Conservation (phyloP, 139 green algal genomes). For the Chlorella ohadii region DNA sequence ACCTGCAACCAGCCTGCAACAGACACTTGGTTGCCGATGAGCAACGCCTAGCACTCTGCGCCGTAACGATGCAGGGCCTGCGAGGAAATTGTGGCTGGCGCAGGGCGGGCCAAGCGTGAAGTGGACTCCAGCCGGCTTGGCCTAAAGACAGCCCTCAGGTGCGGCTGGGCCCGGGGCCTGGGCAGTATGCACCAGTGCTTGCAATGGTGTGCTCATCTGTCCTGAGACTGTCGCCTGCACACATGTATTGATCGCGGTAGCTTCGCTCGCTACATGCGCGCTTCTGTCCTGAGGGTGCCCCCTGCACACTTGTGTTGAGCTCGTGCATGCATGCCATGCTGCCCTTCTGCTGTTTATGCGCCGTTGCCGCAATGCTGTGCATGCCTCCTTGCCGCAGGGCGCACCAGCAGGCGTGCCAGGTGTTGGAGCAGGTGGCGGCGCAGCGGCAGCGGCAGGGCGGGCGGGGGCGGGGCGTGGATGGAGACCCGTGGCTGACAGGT, state of each 20-base stretch:
- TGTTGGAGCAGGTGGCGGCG: constrained; percentile 29
- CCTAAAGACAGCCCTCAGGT: constrained; percentile 43
- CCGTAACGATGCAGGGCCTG: background rate
- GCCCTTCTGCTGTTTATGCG: background rate
- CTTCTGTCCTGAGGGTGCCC: too few relatives aligned
- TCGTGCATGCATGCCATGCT: too few relatives aligned
- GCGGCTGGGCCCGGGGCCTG: background rate
- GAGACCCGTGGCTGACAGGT: constrained; percentile 70
- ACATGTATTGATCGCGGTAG: too few relatives aligned
- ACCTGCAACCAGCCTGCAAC: too few relatives aligned
- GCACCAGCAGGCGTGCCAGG: constrained; percentile 29
- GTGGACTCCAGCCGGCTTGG: constrained; percentile 44
- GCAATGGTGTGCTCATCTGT: too few relatives aligned
- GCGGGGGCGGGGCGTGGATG: constrained; percentile 35
- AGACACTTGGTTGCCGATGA: too few relatives aligned
- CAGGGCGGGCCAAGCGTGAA: constrained; percentile 20
- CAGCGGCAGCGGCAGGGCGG: constrained; percentile 24
- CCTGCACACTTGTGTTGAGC: too few relatives aligned
- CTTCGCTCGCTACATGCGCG: too few relatives aligned
- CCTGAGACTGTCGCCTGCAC: too few relatives aligned
- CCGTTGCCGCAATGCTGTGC: background rate
- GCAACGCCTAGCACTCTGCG: too few relatives aligned
- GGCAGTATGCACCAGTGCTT: too few relatives aligned
- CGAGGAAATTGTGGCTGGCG: constrained; percentile 27
- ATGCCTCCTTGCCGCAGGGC: background rate